phyloP scores from a whole-genome alignment of 495 filamentous ascomycete genomes.

The Apiosordaria backusii region DNA sequence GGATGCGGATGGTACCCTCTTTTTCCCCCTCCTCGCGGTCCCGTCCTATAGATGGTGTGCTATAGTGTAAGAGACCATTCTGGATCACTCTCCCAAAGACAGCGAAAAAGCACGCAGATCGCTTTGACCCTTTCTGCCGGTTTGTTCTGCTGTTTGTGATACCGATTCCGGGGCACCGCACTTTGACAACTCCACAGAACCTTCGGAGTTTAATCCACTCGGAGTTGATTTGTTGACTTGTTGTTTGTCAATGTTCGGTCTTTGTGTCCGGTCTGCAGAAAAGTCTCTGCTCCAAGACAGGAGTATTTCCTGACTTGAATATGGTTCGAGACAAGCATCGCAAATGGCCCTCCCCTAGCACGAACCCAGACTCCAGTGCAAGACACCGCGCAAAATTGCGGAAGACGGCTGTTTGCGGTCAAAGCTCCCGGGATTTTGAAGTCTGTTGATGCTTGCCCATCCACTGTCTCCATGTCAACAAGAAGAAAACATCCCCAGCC shows the following conservation, averaged over 20 bases:
- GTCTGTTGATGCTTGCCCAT: neutral
- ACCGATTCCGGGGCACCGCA: neutral
- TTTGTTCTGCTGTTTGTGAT: neutral
- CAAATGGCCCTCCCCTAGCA: neutral
- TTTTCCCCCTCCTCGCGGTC: neutral
- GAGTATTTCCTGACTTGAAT: neutral
- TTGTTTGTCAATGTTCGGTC: neutral
- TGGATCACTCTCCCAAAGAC: neutral
- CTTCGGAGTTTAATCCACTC: too few species aligned
- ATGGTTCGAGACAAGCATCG: neutral
- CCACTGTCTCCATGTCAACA: neutral
- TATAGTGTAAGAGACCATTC: neutral
- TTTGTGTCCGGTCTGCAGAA: too few species aligned
- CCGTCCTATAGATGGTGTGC: neutral
- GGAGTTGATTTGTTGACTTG: neutral
- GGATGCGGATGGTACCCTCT: constrained; percentile 1
- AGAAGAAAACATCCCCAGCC: neutral
- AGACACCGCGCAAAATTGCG: neutral
- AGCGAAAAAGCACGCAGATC: neutral
- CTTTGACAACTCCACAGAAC: too few species aligned
- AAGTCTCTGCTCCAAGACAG: neutral
- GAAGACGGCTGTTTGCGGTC: neutral
- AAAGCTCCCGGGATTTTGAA: neutral
- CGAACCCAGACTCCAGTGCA: neutral
- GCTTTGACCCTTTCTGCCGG: neutral